phyloP scores from a whole-genome alignment of 2,329 filamentous ascomycete genomes.

The Trichoderma atroviride region DNA sequence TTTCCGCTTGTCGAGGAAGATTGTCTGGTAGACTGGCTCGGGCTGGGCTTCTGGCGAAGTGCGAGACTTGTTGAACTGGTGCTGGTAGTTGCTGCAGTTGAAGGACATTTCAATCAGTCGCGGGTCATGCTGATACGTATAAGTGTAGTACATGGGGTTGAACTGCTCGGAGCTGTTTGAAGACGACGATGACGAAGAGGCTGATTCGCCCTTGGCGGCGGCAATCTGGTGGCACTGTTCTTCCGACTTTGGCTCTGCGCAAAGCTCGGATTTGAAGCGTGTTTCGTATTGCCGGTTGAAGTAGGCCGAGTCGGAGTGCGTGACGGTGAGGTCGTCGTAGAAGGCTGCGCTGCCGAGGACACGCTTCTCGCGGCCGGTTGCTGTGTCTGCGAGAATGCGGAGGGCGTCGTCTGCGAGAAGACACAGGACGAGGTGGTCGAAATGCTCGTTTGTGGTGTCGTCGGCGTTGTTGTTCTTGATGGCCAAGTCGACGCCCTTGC shows the following conservation, averaged over 20 bases:
- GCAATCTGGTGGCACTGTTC: slow-evolving; percentile 44
- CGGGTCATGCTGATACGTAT: slow-evolving; percentile 58
- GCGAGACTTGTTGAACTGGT: slow-evolving; percentile 61
- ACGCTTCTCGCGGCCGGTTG: slow-evolving; percentile 62
- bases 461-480: slow-evolving; percentile 55
- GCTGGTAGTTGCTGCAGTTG: slow-evolving; percentile 75
- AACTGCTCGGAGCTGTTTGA: slow-evolving; percentile 53
- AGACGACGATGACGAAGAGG: slow-evolving; percentile 32
- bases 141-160: slow-evolving; percentile 67
- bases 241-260: slow-evolving; percentile 49
- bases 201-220: slow-evolving; percentile 48
- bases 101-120: slow-evolving; percentile 70
- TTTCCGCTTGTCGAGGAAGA: slow-evolving; percentile 63
- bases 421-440: slow-evolving; percentile 69
- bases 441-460: slow-evolving; percentile 56
- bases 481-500: slow-evolving; percentile 55
- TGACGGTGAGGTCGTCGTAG: slow-evolving; percentile 71
- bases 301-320: slow-evolving; percentile 66
- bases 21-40: slow-evolving; percentile 70
- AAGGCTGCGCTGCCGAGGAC: slow-evolving; percentile 73
- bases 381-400: slow-evolving; percentile 59
- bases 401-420: slow-evolving; percentile 66
- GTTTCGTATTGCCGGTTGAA: slow-evolving; percentile 71
- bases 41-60: slow-evolving; percentile 33
- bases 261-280: slow-evolving; percentile 55